Evolutionary conservation across 352 stramenopile genomes (phyloP), one percentile per base, ranked within the genome.

Genomic region (Globisporangium perplexum): DNA sequence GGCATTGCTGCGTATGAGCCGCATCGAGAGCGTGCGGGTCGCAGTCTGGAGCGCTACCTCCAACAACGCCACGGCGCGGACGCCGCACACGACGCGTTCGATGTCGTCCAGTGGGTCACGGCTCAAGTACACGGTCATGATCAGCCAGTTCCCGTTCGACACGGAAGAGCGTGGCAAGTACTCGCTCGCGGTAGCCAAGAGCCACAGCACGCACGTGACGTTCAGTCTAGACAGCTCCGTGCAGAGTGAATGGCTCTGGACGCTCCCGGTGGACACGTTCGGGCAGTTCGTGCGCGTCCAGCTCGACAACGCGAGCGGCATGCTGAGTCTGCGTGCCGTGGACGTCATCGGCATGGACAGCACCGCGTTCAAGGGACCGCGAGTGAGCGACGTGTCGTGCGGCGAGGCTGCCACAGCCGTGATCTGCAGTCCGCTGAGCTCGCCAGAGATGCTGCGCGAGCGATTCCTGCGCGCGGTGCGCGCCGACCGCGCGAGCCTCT

Each of bases 271-370:
- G 18, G 74, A 86, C 41, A 88, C 74, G 1, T 78, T 80, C 36
- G 82, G 75, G 0, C 65, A 51, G 8, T 83, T 75, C 26, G 57
- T 90, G 49, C 77, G 82, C 8, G 52, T 92, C n/a, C 79, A 90
- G 49, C 54, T 88, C 33, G 79, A 89, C 28, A 74, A 61, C 44
- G 50, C 36, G 8, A 67, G 66, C 2, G 62, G 53, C 3, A 88
- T 90, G 69, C 58, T 92, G 1, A 68, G 69, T 22, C 48, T 92
- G 4, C 30, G 57, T 1, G 60, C 53, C 7, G 79, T 89, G 1
- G 63, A 77, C 35, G 74, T 90, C 6, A 26, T 85, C 7, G 82
- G 82, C 1, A 58, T 54, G 33, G 59, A 63, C 4, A 69, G 63
- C 6, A 62, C 62, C 7, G 66, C 72, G 30, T 89, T 77, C 55